Evolutionary conservation across 1,284 basidiomycete species (phyloP), one percentile per base, ranked within the genome.

Genomic region (Trichosporon faecale): DNA sequence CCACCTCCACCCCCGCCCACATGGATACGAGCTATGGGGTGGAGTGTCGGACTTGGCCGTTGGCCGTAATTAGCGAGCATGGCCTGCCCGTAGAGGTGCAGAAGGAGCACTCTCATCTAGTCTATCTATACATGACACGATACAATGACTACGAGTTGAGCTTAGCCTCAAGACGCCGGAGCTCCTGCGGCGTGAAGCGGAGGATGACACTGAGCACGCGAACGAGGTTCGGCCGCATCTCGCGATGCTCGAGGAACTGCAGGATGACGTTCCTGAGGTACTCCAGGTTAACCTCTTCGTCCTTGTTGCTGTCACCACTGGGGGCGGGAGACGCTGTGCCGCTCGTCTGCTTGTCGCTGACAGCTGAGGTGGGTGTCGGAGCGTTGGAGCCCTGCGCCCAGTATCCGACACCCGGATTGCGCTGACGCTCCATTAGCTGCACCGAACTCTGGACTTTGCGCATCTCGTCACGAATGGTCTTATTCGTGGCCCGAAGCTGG

Each of bases 211-310:
- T 93, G 61, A 98, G 83, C 1, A 98, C 94, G 70, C 91, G 88
- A 29, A 97, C 89, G 49, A 98, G 89, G 78, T 94, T 93, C 0
- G 94, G 92, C 90, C 83, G 85, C 92, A 93, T 93, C 79, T 94
- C 91, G 77, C 91, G 92, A 83, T 93, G 90, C 80, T 94, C 92
- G 66, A 94, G 84, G 85, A 98, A 98, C 80, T 97, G 95, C 57
- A 98, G 80, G 66, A 97, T 93, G 37, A 97, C 92, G 82, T 97
- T 98, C 71, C 95, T 87, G 44, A 98, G 84, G 83, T 98, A 98
- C 84, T 98, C 95, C n/a, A 95, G 85, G 79, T 95, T 98, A 70
- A 98, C 88, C 72, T 95, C 94, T 77, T 95, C 94, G 60, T 87
- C 85, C 29, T 94, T 91, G n/a, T 87, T 86, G 64, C 85, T 44